phyloP scores from a whole-genome alignment of 495 filamentous ascomycete species.

The Aspergillus asperescens region DNA sequence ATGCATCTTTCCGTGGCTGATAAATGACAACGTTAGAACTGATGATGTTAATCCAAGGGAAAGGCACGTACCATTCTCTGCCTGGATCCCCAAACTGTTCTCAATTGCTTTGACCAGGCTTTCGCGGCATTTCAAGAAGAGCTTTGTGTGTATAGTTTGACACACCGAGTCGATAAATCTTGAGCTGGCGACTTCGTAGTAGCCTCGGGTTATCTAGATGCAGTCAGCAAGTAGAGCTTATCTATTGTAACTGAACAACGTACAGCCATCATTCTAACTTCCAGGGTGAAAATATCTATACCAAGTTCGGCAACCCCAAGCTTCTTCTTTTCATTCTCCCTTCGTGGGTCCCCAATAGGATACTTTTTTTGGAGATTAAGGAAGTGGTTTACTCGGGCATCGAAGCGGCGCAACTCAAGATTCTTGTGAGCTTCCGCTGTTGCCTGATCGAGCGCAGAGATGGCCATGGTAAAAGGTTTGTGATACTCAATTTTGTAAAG shows the following conservation, averaged over 20 bases:
- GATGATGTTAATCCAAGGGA: neutral
- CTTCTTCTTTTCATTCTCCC: conserved; percentile 21
- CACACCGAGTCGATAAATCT: conserved; percentile 48
- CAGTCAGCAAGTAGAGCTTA: neutral
- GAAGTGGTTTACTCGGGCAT: conserved; percentile 16
- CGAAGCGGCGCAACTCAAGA: conserved; percentile 11
- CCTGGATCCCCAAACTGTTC: conserved; percentile 28
- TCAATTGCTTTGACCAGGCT: conserved; percentile 34
- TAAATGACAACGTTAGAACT: neutral
- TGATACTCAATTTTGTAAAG: conserved; percentile 28
- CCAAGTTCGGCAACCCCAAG: conserved; percentile 28
- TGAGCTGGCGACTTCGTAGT: conserved; percentile 49
- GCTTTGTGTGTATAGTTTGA: conserved; percentile 39
- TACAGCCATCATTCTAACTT: conserved; percentile 51
- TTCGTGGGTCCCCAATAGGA: conserved; percentile 3
- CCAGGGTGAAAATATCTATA: conserved; percentile 37
- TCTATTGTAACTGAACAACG: conserved; percentile 9
- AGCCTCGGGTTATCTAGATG: conserved; percentile 40
- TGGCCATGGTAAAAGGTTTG: conserved; percentile 37
- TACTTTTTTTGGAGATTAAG: conserved; percentile 10
- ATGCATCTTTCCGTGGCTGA: conserved; percentile 35
- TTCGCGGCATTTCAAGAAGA: conserved; percentile 41
- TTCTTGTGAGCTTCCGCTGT: conserved; percentile 7
- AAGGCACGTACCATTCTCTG: conserved; percentile 32
- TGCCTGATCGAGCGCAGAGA: conserved; percentile 16